Evolutionary conservation across 179 eudicot genomes (phyloP).

Genomic region (Corrigiola litoralis): DNA sequence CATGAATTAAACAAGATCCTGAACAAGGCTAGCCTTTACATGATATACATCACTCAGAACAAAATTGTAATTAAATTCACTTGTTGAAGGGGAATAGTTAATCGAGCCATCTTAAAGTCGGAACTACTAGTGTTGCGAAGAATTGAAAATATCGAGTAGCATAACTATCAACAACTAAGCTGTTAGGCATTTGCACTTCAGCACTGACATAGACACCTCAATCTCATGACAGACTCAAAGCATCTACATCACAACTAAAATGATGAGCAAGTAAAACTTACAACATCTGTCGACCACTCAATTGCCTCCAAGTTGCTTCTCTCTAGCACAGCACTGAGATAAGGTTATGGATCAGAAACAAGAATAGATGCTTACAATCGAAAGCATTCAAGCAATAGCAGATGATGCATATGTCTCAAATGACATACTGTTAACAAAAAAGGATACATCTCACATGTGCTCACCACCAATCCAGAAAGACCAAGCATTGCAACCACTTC

Average conservation of each 20-base stretch:
- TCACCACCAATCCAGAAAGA: slow-evolving; percentile 58
- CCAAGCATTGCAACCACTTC: slow-evolving; percentile 81
- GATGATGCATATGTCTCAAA: slow-evolving; percentile 4
- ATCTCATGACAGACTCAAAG: no score
- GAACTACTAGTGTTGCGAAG: background rate
- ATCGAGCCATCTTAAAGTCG: background rate
- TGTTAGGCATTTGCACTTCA: background rate
- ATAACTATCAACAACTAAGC: background rate
- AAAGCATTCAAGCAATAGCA: background rate
- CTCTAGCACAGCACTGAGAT: slow-evolving; percentile 55
- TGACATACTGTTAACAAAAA: background rate
- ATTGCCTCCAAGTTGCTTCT: slow-evolving; percentile 52
- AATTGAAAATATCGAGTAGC: background rate
- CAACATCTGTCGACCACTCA: slow-evolving; percentile 59
- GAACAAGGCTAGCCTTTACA: no score
- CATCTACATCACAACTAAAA: no score
- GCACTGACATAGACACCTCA: no score
- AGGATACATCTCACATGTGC: slow-evolving; percentile 79
- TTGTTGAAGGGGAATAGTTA: no score
- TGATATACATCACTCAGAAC: no score
- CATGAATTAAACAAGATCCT: background rate
- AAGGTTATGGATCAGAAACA: slow-evolving; percentile 36
- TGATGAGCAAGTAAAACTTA: slow-evolving; percentile 32
- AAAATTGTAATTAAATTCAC: no score
- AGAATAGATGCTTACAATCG: background rate